Base-by-base conservation (phyloP, 2,329 filamentous ascomycete genomes). In the Fusarium clavum region DNA sequence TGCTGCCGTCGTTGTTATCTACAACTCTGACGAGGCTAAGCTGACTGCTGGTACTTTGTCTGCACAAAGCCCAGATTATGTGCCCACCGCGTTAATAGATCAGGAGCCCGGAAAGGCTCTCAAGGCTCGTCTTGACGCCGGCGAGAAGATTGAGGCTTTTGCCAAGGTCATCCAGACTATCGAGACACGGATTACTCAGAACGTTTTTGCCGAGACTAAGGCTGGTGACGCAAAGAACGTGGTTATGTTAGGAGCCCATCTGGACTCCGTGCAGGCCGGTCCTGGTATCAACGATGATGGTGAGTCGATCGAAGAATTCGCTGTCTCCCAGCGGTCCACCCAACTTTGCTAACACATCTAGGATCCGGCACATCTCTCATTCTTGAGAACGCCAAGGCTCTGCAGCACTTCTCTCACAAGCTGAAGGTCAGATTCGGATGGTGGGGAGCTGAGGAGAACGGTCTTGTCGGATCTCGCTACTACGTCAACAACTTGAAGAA, bases 281-380 rank as follows among this genome's bases (percentile, higher is more conserved):
- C 79, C 83, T 0, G 83, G 83, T 4, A 81, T 84, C 63, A 84
- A 85, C 51, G 83, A 84, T 47, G 82, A 85, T 54, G 83, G 34
- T 38, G 2, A 38, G 34, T 38, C 10, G 1, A 7, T 8, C 18
- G 6, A n/a, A 0, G 34, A 38, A n/a, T n/a, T 3, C 18, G 9
- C 34, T n/a, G 34, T n/a, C 34, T 12, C 18, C 18, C 34, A 0
- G 18, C 10, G 18, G 11, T 2, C 0, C 6, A n/a, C 5, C 2
- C 2, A 8, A 12, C 18, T 0, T 38, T n/a, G 6, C 34, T 38
- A 38, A 38, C 34, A 38, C 18, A 1, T 0, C 6, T 38, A 38
- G 34, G 83, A 8, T 83, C 80, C 1, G 83, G 83, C 14, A 78
- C 78, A 1, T 77, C 81, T 0, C 78, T 81, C 0, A 74, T 83